Evolutionary conservation across 768 basidiomycete species (phyloP).

Genomic region (Psilocybe cubensis): DNA sequence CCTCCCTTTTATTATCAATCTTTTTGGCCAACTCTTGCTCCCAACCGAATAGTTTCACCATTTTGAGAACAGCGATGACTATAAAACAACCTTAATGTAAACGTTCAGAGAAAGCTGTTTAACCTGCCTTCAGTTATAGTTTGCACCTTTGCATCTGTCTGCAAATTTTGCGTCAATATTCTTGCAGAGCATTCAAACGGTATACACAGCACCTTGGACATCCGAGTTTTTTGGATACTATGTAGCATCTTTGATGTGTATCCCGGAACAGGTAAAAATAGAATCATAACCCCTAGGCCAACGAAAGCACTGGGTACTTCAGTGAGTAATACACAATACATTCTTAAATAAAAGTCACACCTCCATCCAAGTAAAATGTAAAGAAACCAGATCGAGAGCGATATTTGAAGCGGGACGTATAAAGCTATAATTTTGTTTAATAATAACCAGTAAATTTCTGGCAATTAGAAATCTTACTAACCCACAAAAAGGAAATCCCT

Average conservation of each 20-base stretch:
- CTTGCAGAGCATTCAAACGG: not conserved
- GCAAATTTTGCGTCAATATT: not conserved
- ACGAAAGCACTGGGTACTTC: constrained; percentile 48
- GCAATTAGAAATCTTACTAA: constrained; percentile 5
- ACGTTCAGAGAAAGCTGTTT: not conserved
- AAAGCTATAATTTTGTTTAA: constrained; percentile 27
- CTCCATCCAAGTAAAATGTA: constrained; percentile 51
- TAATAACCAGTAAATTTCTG: not conserved
- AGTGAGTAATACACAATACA: not conserved
- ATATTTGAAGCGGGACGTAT: constrained; percentile 45
- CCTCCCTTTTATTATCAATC: constrained; percentile 59
- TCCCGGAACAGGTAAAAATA: constrained; percentile 61
- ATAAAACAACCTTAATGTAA: not conserved
- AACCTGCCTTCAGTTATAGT: constrained; percentile 57
- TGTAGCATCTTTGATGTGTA: constrained; percentile 53
- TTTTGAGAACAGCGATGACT: constrained; percentile 60
- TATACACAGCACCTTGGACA: constrained; percentile 41
- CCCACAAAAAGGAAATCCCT: constrained; percentile 36
- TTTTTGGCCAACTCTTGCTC: constrained; percentile 57
- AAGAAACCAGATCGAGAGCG: constrained; percentile 43
- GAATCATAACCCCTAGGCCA: constrained; percentile 56
- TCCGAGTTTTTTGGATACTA: constrained; percentile 47
- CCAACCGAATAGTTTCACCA: constrained; percentile 77
- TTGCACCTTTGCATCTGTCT: constrained; percentile 61
- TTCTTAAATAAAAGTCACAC: constrained; percentile 21